Evolutionary conservation across 495 filamentous ascomycete genomes (phyloP).

Genomic region (Evernia prunastri): DNA sequence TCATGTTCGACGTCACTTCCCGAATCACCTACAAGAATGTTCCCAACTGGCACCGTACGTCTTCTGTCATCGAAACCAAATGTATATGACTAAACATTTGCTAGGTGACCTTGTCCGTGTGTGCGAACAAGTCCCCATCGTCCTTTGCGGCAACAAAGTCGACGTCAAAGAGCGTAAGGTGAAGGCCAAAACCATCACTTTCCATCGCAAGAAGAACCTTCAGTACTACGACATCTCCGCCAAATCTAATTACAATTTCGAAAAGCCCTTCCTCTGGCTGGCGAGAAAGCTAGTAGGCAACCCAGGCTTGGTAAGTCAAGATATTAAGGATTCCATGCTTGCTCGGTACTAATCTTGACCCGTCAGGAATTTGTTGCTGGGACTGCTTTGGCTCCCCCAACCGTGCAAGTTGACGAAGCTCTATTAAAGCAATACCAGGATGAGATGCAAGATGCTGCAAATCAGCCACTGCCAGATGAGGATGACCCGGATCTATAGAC

Average conservation of each 20-base stretch:
- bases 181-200: slow-evolving; percentile 99
- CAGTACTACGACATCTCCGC: slow-evolving; percentile 99
- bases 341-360: slow-evolving; percentile 24
- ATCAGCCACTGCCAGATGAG: slow-evolving; percentile 89
- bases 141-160: slow-evolving; percentile 98
- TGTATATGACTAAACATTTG: slow-evolving; percentile 15
- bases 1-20: slow-evolving; percentile 99
- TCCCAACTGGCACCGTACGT: slow-evolving; percentile 99
- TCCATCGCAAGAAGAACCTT: slow-evolving; percentile 99
- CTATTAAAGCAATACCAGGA: slow-evolving; percentile 74
- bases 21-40: slow-evolving; percentile 99
- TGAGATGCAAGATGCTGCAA: slow-evolving; percentile 80
- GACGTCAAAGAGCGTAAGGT: slow-evolving; percentile 99
- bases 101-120: slow-evolving; percentile 98
- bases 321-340: neutral
- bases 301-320: slow-evolving; percentile 64
- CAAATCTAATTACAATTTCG: slow-evolving; percentile 99
- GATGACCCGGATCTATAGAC: slow-evolving; percentile 74
- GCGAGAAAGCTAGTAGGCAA: slow-evolving; percentile 98
- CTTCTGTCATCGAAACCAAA: neutral
- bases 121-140: slow-evolving; percentile 99
- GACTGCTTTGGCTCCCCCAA: slow-evolving; percentile 87
- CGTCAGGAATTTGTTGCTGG: slow-evolving; percentile 94
- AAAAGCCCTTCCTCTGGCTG: slow-evolving; percentile 99
- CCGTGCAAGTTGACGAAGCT: slow-evolving; percentile 75